phyloP scores from a whole-genome alignment of 2,329 filamentous ascomycete genomes.

The Xylaria multiplex region DNA sequence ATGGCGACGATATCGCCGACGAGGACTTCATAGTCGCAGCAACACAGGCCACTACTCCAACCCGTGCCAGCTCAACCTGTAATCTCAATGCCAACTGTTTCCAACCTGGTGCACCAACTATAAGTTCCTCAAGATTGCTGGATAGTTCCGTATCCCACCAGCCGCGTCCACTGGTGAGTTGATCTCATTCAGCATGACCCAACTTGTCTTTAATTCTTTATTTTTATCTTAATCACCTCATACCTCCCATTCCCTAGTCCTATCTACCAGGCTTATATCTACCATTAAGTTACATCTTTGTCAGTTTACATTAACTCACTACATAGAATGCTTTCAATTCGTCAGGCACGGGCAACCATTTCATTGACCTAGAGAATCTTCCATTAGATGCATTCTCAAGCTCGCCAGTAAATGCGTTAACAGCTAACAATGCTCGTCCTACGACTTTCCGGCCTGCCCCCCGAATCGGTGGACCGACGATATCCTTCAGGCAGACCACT shows the following conservation, averaged over 20 bases:
- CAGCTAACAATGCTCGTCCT: conserved; percentile 6
- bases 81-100: conserved; percentile 39
- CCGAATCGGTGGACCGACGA: conserved; percentile 51
- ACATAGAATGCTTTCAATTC: conserved; percentile 31
- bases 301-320: conserved; percentile 22
- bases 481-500: conserved; percentile 64
- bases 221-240: neutral
- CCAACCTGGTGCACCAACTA: conserved; percentile 35
- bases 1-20: conserved; percentile 71
- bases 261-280: neutral
- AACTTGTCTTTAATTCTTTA: neutral
- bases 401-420: conserved; percentile 54
- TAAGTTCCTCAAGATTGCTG: conserved; percentile 24
- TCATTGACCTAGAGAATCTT: conserved; percentile 63
- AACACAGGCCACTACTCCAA: conserved; percentile 57
- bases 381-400: conserved; percentile 75
- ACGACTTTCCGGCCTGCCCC: conserved; percentile 38
- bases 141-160: conserved; percentile 25
- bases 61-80: conserved; percentile 36
- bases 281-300: neutral
- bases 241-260: neutral
- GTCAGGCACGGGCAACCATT: conserved; percentile 19
- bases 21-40: conserved; percentile 72
- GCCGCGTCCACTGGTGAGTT: conserved; percentile 36
- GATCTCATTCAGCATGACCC: neutral